A percentile compares a stretch with the other conserved stretches of the same genome.
phyloP scores from a whole-genome alignment of 2,329 filamentous ascomycete species.

The Colletotrichum plurivorum region DNA sequence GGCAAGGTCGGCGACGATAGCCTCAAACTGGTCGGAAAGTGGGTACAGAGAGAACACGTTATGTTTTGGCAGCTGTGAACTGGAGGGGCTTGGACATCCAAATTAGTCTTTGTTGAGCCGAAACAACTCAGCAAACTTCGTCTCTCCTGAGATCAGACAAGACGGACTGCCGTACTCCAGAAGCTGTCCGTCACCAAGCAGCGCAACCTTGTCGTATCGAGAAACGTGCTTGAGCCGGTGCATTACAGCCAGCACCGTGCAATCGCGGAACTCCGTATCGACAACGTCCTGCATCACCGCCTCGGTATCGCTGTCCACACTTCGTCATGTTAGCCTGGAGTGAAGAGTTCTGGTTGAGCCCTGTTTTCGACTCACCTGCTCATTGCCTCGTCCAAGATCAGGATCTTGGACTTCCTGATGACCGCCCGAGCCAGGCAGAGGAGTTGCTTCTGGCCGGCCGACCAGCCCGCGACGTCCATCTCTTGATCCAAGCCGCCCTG shows the following conservation, averaged over 20 bases:
- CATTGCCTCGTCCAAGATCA: conserved; percentile 30
- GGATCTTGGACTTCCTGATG: conserved; percentile 6
- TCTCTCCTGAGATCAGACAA: neutral
- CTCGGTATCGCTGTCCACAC: conserved; percentile 44
- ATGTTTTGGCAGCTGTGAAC: no score
- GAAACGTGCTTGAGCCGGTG: conserved; percentile 42
- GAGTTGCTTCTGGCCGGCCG: conserved; percentile 29
- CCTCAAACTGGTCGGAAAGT: no score
- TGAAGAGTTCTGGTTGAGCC: neutral
- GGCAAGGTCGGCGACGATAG: no score
- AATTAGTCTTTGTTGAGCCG: neutral
- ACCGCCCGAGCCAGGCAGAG: conserved; percentile 25
- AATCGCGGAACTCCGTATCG: conserved; percentile 42
- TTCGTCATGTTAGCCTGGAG: neutral
- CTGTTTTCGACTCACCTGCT: neutral
- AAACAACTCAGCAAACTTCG: neutral
- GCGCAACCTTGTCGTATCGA: conserved; percentile 41
- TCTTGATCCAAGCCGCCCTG: conserved; percentile 13
- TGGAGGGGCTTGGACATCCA: no score
- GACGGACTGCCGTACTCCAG: neutral
- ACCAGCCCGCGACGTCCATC: conserved; percentile 17
- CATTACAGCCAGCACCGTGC: conserved; percentile 44
- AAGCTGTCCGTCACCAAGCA: conserved; percentile 31
- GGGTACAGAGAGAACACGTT: no score
- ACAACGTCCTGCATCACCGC: conserved; percentile 44